phyloP scores from a whole-genome alignment of 345 rosid species.

The Brassica incana region DNA sequence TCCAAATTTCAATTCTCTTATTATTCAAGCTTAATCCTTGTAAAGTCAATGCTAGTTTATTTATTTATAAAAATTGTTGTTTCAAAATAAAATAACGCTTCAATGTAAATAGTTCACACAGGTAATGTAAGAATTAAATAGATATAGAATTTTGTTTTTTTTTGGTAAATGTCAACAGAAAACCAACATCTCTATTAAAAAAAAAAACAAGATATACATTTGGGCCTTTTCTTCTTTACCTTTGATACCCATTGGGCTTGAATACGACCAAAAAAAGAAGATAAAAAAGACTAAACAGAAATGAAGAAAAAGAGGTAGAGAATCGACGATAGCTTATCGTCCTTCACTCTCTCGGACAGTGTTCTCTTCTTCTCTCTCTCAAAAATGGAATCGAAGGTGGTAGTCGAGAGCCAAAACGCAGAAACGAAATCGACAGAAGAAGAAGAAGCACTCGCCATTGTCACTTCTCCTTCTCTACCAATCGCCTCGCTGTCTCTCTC shows the following conservation, averaged over 20 bases:
- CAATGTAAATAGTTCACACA: not conserved
- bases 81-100: not conserved
- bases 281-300: no score
- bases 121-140: no score
- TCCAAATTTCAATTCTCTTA: not conserved
- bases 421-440: slow-evolving; percentile 44
- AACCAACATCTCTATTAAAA: not conserved
- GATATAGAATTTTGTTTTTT: not conserved
- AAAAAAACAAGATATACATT: no score
- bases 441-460: slow-evolving; percentile 44
- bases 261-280: no score
- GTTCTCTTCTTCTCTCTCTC: not conserved
- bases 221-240: no score
- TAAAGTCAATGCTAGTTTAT: not conserved
- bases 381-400: slow-evolving; percentile 52
- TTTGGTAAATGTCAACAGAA: not conserved
- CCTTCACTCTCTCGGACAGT: no score
- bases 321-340: slow-evolving; percentile 27
- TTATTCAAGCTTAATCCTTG: not conserved
- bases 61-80: not conserved
- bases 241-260: no score
- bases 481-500: slow-evolving; percentile 51
- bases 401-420: slow-evolving; percentile 36
- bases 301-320: slow-evolving; percentile 11
- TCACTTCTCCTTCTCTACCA: slow-evolving; percentile 44